phyloP scores from a whole-genome alignment of 176 grass and related monocot genomes.

The Saccharum spontaneum region DNA sequence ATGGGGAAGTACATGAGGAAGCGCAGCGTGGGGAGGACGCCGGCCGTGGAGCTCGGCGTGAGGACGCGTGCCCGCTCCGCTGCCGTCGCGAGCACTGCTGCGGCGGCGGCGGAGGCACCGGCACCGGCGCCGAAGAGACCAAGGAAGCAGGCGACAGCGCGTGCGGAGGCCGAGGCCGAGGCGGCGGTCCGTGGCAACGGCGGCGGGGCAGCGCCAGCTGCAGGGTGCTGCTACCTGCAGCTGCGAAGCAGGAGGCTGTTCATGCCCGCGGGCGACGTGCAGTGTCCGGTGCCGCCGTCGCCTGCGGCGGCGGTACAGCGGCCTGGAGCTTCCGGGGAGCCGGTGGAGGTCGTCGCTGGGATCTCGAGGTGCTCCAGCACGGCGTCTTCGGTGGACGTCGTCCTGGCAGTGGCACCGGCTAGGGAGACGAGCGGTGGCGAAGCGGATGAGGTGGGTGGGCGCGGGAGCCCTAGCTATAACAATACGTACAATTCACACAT shows the following conservation, averaged over 20 bases:
- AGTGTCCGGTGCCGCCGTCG: not conserved
- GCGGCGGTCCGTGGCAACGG: not conserved
- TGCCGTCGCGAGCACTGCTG: not conserved
- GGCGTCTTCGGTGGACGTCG: constrained; percentile 28
- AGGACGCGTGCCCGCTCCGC: constrained; percentile 51
- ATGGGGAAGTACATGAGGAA: constrained; percentile 72
- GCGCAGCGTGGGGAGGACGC: constrained; percentile 1
- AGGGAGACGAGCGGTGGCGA: not conserved
- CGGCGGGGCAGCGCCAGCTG: not conserved
- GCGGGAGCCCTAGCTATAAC: not conserved
- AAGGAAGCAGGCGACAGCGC: constrained; percentile 13
- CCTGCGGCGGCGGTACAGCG: not conserved
- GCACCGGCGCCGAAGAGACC: constrained; percentile 13
- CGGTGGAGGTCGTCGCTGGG: not conserved
- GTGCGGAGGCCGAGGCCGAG: not conserved
- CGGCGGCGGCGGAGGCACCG: not conserved
- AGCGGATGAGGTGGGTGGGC: constrained; percentile 17
- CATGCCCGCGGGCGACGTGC: constrained; percentile 8
- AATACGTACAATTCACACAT: not conserved
- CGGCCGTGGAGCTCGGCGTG: constrained; percentile 50
- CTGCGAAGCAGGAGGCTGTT: constrained; percentile 60
- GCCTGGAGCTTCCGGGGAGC: not conserved
- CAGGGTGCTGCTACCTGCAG: constrained; percentile 43
- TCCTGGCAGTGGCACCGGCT: not conserved
- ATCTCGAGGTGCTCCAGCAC: constrained; percentile 60